These are phyloP conservation scores for Colletotrichum abscissum DNA, from an alignment of 2,329 filamentous ascomycete genomes.

Conservation along the genomic window DNA sequence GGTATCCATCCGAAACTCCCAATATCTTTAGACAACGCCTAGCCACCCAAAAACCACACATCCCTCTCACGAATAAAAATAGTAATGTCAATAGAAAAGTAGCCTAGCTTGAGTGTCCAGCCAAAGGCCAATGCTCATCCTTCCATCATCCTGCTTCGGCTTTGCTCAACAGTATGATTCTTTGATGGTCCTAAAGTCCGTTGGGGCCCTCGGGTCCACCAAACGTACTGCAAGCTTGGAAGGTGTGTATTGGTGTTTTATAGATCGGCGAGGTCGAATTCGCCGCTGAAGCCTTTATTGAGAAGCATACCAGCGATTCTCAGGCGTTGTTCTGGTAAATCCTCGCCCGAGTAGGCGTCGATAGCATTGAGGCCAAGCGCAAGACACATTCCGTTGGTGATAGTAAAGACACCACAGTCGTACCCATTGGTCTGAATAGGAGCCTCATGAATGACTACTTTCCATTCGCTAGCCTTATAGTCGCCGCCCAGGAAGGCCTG, in stretches of 20 bases:
- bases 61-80: neutral
- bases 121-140: neutral
- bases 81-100: neutral
- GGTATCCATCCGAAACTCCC: constrained; percentile 21
- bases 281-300: constrained; percentile 73
- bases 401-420: constrained; percentile 83
- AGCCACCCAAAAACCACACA: neutral
- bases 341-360: constrained; percentile 59
- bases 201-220: too few species aligned
- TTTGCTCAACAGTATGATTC: neutral
- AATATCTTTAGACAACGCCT: neutral
- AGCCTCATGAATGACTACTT: constrained; percentile 58
- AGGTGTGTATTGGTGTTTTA: constrained; percentile 23
- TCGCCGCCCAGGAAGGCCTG: constrained; percentile 63
- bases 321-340: constrained; percentile 70
- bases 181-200: neutral
- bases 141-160: neutral
- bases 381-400: constrained; percentile 77
- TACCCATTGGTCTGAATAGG: constrained; percentile 73
- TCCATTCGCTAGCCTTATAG: constrained; percentile 72
- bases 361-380: constrained; percentile 63
- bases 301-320: constrained; percentile 74
- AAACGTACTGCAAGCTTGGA: neutral
- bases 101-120: neutral
- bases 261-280: constrained; percentile 62